phyloP scores from a whole-genome alignment of 2,329 filamentous ascomycete genomes.

The Trichoderma sp. region DNA sequence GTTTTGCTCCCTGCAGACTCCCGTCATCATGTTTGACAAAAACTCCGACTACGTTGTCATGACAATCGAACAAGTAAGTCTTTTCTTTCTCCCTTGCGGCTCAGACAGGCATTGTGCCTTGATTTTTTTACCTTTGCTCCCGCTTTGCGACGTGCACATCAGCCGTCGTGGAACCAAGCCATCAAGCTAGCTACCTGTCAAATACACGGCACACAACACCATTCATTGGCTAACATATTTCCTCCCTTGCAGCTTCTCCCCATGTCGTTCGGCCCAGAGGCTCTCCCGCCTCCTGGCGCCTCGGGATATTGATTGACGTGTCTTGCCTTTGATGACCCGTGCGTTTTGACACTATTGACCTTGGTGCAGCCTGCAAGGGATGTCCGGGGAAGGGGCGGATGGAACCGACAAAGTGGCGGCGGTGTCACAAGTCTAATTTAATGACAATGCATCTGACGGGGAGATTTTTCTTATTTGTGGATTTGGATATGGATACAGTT shows the following conservation, averaged over 20 bases:
- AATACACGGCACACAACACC: not conserved
- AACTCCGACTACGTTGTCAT: conserved; percentile 70
- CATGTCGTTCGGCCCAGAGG: conserved; percentile 66
- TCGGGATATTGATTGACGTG: conserved; percentile 16
- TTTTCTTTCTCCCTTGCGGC: not conserved
- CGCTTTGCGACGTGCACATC: not conserved
- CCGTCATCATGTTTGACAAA: conserved; percentile 91
- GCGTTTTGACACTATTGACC: not conserved
- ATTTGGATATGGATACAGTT: not conserved
- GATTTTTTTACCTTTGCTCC: not conserved
- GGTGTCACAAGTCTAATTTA: not conserved
- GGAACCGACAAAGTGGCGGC: not conserved
- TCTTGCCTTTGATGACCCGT: not conserved
- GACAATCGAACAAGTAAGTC: conserved; percentile 65
- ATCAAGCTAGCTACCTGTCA: not conserved
- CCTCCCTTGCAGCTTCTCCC: conserved; percentile 57
- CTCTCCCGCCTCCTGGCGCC: conserved; percentile 46
- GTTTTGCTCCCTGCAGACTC: conserved; percentile 68
- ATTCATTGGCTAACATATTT: conserved; percentile 20
- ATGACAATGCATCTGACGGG: not conserved
- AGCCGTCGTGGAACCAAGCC: not conserved
- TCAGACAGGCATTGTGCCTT: not conserved
- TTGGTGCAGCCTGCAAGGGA: conserved; percentile 1
- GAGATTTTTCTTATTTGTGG: not conserved
- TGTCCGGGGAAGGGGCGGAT: not conserved